Evolutionary conservation across 331 rosid genomes (phyloP), one percentile per base, ranked within the genome.

Genomic region (Rhamnella rubrinervis): DNA sequence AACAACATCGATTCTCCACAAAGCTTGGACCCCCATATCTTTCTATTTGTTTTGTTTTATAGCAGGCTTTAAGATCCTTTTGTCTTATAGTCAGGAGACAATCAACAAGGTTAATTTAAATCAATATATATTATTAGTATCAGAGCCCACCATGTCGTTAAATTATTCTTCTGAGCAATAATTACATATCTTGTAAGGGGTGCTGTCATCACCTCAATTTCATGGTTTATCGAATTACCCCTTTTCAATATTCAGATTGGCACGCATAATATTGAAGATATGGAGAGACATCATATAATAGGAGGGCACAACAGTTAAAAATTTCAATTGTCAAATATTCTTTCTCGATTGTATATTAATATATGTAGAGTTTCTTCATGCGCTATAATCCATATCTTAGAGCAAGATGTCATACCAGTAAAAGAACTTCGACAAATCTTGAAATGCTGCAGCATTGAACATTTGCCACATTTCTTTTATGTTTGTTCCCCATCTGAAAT

Each of bases 1-100:
- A 40, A 52, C 55, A 46, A 19, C 37, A 6, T 63, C 68, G 68
- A 40, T 63, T 63, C 37, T 41, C 68, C 68, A 44, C 68, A 44
- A 23, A 51, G 1, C 20, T 40, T 26, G 31, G 31, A 26, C 31
- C 31, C 31, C 31, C 31, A 26, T 26, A 26, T 26, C 31, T 26
- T 31, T 31, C 35, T 31, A 31, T 31, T 40, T 21, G 56, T 64
- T 64, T 46, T 64, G 7, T 64, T 64, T 18, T 35, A 20, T 17
- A 64, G 55, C 55, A 21, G 55, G 17, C 19, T 21, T 37, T 63
- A 21, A 64, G 13, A 64, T 46, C 28, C 20, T 19, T 31, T 16
- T 23, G 53, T 44, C 56, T n/a, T 26, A 49, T 25, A 46, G 57
- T 8, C 14, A 65, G 59, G 70, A 65, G 70, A 65, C 70, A 49